Evolutionary conservation across 139 green algal species (phyloP).

Genomic region (Asterochloris erici): DNA sequence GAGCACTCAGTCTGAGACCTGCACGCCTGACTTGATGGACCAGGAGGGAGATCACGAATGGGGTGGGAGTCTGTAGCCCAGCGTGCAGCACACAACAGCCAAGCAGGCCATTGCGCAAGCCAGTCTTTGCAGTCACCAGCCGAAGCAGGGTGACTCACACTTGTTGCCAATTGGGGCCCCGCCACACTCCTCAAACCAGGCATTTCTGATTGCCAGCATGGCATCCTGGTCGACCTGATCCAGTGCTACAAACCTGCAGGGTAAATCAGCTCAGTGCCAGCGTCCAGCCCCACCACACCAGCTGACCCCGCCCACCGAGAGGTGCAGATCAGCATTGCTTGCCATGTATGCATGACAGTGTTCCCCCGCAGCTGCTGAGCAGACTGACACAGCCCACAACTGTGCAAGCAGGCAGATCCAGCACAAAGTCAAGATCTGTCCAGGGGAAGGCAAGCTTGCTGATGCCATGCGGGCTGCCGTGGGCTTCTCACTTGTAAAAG

Average conservation of each 20-base stretch:
- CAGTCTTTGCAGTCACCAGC: not conserved
- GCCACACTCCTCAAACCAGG: constrained; percentile 71
- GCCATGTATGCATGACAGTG: not conserved
- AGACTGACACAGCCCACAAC: no score
- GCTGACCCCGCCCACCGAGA: not conserved
- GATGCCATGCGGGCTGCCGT: not conserved
- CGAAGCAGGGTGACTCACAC: constrained; percentile 30
- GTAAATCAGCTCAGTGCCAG: not conserved
- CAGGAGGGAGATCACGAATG: no score
- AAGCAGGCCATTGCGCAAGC: not conserved
- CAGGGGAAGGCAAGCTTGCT: no score
- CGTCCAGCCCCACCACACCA: not conserved
- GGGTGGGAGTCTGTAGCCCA: not conserved
- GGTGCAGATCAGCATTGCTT: not conserved
- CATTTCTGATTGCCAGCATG: constrained; percentile 65
- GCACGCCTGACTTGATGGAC: not conserved
- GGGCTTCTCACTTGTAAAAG: constrained; percentile 68
- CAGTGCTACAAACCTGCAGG: constrained; percentile 46
- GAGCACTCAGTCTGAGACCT: not conserved
- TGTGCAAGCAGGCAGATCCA: no score
- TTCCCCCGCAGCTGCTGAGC: not conserved
- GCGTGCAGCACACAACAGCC: not conserved
- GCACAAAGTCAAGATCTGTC: no score
- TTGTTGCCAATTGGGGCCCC: constrained; percentile 77
- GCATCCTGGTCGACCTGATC: constrained; percentile 64